A percentile compares a stretch with the other conserved stretches of the same genome.
Evolutionary conservation across 768 basidiomycete species (phyloP).

Genomic region (Russula foetens): DNA sequence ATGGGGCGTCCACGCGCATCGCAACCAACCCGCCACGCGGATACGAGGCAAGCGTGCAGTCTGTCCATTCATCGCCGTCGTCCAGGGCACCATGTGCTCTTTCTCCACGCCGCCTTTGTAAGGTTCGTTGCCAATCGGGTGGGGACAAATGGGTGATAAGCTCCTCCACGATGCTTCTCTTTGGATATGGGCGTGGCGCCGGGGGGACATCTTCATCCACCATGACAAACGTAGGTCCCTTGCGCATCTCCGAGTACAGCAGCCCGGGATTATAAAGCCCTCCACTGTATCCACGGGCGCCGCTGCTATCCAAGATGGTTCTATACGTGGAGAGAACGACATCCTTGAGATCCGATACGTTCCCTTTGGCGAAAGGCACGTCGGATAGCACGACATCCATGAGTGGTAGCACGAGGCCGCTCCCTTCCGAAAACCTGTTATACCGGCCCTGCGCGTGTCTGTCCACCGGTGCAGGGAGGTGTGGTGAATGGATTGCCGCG

Average conservation of each 20-base stretch:
- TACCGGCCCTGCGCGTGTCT: constrained; percentile 1
- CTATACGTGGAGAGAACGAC: constrained; percentile 11
- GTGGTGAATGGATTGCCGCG: not conserved
- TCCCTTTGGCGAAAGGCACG: not conserved
- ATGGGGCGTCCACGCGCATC: not conserved
- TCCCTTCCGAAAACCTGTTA: constrained; percentile 9
- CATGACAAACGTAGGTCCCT: not conserved
- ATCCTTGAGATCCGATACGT: constrained; percentile 3
- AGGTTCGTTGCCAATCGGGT: constrained; percentile 7
- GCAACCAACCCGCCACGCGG: not conserved
- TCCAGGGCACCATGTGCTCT: not conserved
- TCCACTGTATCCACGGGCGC: constrained; percentile 5
- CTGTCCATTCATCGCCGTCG: not conserved
- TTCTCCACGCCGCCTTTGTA: not conserved
- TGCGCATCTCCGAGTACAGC: constrained; percentile 15
- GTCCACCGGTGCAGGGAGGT: not conserved
- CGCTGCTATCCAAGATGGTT: not conserved
- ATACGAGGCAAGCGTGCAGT: not conserved
- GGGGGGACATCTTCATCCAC: not conserved
- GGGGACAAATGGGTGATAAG: constrained; percentile 1
- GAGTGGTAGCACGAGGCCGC: constrained; percentile 5
- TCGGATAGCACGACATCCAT: constrained; percentile 15
- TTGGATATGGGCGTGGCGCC: not conserved
- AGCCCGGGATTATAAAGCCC: constrained; percentile 1
- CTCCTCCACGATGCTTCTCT: not conserved